A percentile compares a stretch with the other conserved stretches of the same genome.
Evolutionary conservation across 768 basidiomycete species (phyloP).

Genomic region (Suillus hirtellus): DNA sequence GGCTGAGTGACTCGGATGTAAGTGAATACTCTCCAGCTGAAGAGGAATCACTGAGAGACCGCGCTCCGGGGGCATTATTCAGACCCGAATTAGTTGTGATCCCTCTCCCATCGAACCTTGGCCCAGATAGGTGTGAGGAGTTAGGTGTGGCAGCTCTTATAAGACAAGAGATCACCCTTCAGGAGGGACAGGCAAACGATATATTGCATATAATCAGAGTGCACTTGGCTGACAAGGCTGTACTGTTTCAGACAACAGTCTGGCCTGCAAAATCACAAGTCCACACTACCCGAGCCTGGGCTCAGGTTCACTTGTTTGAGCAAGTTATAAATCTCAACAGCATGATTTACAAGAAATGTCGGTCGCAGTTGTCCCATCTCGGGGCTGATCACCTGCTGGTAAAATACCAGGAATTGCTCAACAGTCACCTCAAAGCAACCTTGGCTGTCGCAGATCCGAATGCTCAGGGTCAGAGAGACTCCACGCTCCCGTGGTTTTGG

Average conservation of each 20-base stretch:
- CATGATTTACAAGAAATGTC: neutral
- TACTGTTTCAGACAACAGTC: neutral
- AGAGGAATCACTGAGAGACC: too few relatives aligned
- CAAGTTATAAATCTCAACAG: neutral
- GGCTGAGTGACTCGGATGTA: too few relatives aligned
- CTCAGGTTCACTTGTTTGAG: neutral
- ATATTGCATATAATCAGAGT: constrained; percentile 11
- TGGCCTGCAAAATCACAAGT: neutral
- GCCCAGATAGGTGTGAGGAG: neutral
- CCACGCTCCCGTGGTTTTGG: constrained; percentile 13
- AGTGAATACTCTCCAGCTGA: too few relatives aligned
- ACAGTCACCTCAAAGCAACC: constrained; percentile 5
- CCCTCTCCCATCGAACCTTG: neutral
- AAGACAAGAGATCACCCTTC: neutral
- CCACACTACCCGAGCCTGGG: neutral
- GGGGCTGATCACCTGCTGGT: neutral
- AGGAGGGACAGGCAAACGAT: neutral
- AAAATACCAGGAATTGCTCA: neutral
- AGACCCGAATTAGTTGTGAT: constrained; percentile 3
- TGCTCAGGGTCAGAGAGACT: neutral
- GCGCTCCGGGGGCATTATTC: neutral
- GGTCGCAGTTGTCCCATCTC: neutral
- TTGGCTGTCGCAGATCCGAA: constrained; percentile 1
- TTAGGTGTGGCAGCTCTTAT: neutral
- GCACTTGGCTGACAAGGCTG: constrained; percentile 13